These are phyloP conservation scores for Chaetomium tenue DNA, from an alignment of 495 filamentous ascomycete genomes.

Conservation along the genomic window DNA sequence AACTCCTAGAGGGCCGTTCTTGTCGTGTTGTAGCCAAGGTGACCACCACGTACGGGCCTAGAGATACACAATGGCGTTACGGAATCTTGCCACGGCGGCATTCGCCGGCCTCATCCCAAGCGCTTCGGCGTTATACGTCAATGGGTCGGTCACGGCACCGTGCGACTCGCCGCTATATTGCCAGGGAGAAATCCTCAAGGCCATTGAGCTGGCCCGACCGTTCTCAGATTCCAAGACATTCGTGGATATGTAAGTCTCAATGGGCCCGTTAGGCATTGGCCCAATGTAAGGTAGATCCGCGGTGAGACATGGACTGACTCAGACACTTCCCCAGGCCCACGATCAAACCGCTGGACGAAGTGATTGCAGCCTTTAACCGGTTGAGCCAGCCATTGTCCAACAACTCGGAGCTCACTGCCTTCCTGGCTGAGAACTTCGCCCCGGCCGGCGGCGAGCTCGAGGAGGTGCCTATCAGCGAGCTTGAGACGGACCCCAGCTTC, in stretches of 20 bases:
- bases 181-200: slow-evolving; percentile 47
- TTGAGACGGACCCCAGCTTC: slow-evolving; percentile 45
- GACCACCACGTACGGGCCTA: slow-evolving; percentile 3
- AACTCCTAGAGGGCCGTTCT: not conserved
- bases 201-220: slow-evolving; percentile 48
- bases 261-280: not conserved
- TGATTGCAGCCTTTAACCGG: slow-evolving; percentile 44
- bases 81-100: slow-evolving; percentile 21
- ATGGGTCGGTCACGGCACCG: slow-evolving; percentile 47
- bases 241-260: slow-evolving; percentile 48
- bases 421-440: slow-evolving; percentile 46
- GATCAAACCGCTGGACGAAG: slow-evolving; percentile 44
- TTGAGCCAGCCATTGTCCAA: slow-evolving; percentile 48
- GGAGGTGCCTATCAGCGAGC: slow-evolving; percentile 40
- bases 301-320: slow-evolving; percentile 14
- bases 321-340: slow-evolving; percentile 40
- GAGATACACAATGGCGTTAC: slow-evolving; percentile 24
- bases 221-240: slow-evolving; percentile 54
- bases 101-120: slow-evolving; percentile 29
- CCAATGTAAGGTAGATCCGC: not conserved
- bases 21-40: not conserved
- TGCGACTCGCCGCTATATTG: slow-evolving; percentile 54
- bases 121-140: slow-evolving; percentile 43
- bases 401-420: slow-evolving; percentile 47
- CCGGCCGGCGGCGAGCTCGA: slow-evolving; percentile 49